Base-by-base conservation (phyloP, 805 yeast species). In the Sugiyamaella marilandica region DNA sequence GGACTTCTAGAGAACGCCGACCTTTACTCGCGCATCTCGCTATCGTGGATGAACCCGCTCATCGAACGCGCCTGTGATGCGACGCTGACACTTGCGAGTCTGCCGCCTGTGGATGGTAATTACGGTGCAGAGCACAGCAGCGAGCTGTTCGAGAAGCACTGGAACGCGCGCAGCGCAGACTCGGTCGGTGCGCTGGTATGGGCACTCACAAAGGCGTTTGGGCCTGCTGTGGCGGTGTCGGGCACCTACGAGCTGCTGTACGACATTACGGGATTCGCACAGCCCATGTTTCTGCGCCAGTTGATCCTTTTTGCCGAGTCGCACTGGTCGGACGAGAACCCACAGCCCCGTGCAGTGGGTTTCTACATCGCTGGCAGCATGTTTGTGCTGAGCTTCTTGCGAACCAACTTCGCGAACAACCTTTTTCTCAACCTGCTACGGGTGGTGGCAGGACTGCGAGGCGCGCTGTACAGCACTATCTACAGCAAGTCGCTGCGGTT, bases 351-450 rank as follows among this genome's bases (percentile, higher is more conserved):
- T 26, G 77, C 88, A 1, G 79, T 74, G 60, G 96, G 96, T 29
- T 79, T 84, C 55, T 80, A 85, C 82, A 81, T 88, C 61, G 85
- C 90, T 0, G 61, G 79, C 1, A 78, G 80, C 1, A 88, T 89
- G 95, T 87, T 89, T 63, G 62, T 79, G 3, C 80, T 84, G 2
- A 84, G 94, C 9, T 77, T 87, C n/a, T 62, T 79, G n/a, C 94
- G 87, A 70, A 86, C 95, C 2, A 81, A 83, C 2, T 77, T 80
- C 50, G 74, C 85, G 56, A 94, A 88, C 62, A 95, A 87, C 68
- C 86, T 87, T 66, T 86, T 87, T 68, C 81, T 84, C 68, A 74
- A 85, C 52, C 81, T 83, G 1, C 84, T 84, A 63, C 87, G 85
- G 62, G 74, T 83, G 49, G 94, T 95, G 56, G 85, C 87, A 82